Base-by-base conservation (phyloP, 2,329 filamentous ascomycete species). In the Trichoderma harzianum region DNA sequence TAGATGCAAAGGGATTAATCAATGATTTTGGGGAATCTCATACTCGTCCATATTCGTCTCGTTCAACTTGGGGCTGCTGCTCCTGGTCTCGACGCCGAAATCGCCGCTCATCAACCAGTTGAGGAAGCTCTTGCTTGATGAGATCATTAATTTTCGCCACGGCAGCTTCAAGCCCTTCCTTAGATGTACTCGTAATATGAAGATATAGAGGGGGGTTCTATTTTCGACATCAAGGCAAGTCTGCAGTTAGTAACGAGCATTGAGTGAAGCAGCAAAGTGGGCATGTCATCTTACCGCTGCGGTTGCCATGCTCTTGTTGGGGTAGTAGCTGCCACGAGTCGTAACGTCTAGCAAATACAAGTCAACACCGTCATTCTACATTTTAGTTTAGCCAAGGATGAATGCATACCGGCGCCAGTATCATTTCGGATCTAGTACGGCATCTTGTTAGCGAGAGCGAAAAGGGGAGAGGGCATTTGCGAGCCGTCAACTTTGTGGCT, bases 361-460 rank as follows among this genome's bases (percentile, higher is more conserved):
- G 86, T 89, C 85, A 90, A 89, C 80, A 83, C 88, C 82, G 83
- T 77, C 81, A 76, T 81, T 78, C 82, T 79, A 79, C 75, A 51
- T 81, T 47, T 71, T 70, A 43, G 58, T 73, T 66, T 66, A 72
- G 84, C 85, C 26, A 36, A 71, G 72, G 71, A 61, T 82, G 63
- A 71, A 84, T 86, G 90, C 95, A 91, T 99, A 99, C 96, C 96
- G 88, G 96, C 95, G 89, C 96, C 96, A 91, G 95, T 98, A 80
- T 98, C 94, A 87, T 98, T 95, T 92, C 97, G 97, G 80, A 99
- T 99, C 96, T 99, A 95, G 79, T 93, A 92, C 91, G 96, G 89
- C 90, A 88, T 85, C 88, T 91, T 90, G 95, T 98, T 90, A 98
- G 95, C 94, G 96, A 90, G 90, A 93, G 93, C 89, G 91, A 93